Evolutionary conservation across 2,329 filamentous ascomycete species (phyloP).

Genomic region (Penicillium sp.): DNA sequence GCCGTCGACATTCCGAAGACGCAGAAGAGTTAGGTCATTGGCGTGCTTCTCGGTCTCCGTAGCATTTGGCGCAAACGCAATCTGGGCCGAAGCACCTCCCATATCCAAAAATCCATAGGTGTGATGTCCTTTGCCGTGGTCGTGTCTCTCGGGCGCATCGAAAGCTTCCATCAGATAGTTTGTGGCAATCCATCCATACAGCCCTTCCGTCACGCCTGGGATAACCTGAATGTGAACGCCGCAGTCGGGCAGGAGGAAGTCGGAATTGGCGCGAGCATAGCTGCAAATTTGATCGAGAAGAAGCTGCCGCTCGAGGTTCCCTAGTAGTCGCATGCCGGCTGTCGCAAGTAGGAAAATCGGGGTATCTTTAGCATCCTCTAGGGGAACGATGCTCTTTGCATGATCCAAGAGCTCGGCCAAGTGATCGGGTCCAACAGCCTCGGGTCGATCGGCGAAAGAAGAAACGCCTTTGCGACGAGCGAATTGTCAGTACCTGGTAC

Average conservation of each 20-base stretch:
- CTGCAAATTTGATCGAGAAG: conserved; percentile 78
- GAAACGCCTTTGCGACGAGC: conserved; percentile 64
- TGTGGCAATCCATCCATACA: conserved; percentile 97
- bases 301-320: conserved; percentile 68
- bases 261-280: conserved; percentile 74
- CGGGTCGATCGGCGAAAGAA: conserved; percentile 76
- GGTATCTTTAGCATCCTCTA: conserved; percentile 75
- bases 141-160: conserved; percentile 70
- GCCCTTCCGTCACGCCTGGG: conserved; percentile 87
- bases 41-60: conserved; percentile 90
- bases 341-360: conserved; percentile 95
- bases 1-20: conserved; percentile 81
- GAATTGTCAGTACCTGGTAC: conserved; percentile 1
- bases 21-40: conserved; percentile 81
- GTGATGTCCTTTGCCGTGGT: conserved; percentile 83
- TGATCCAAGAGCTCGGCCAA: conserved; percentile 77
- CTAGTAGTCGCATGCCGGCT: conserved; percentile 87
- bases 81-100: conserved; percentile 96
- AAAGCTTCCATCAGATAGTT: conserved; percentile 95
- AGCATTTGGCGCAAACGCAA: conserved; percentile 91
- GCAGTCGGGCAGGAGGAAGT: conserved; percentile 89
- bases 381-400: conserved; percentile 75
- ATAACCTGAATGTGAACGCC: conserved; percentile 89
- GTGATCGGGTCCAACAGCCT: conserved; percentile 78
- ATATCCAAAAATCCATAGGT: conserved; percentile 98